These are phyloP conservation scores for Spizellomyces sp. DNA, from an alignment of 192 early-diverging fungal genomes.

Conservation along the genomic window DNA sequence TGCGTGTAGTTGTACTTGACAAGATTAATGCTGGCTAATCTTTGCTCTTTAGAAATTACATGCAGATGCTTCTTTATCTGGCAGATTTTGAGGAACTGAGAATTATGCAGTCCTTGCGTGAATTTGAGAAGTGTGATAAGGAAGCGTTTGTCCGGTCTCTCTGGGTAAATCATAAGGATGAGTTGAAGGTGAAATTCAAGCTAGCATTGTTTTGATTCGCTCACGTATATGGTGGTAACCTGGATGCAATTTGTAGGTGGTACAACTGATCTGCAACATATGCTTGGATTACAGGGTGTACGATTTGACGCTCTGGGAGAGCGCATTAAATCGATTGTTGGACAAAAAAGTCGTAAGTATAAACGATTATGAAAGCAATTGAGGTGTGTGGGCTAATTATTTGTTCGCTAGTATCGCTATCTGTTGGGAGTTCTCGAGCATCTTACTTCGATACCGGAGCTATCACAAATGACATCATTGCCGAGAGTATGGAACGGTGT, in stretches of 20 bases:
- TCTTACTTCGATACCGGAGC: constrained; percentile 38
- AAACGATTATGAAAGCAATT: no score
- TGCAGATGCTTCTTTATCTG: constrained; percentile 66
- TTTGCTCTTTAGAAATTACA: constrained; percentile 43
- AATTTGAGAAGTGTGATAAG: constrained; percentile 69
- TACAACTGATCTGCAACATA: constrained; percentile 71
- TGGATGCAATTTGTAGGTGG: constrained; percentile 34
- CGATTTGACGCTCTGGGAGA: constrained; percentile 64
- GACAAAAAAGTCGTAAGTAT: constrained; percentile 32
- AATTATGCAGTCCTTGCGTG: constrained; percentile 56
- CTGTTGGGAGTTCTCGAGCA: constrained; percentile 53
- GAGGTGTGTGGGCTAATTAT: constrained; percentile 1
- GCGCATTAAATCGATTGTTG: constrained; percentile 55
- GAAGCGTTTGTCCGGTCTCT: constrained; percentile 66
- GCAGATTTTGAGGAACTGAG: constrained; percentile 72
- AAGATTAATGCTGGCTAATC: constrained; percentile 11
- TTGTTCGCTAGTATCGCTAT: constrained; percentile 46
- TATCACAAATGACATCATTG: constrained; percentile 33
- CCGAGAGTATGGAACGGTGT: constrained; percentile 44
- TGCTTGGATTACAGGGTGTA: constrained; percentile 70
- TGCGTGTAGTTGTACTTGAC: background rate
- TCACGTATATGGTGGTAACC: constrained; percentile 5
- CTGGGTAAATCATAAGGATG: constrained; percentile 65
- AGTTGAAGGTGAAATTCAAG: constrained; percentile 47
- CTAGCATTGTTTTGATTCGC: background rate